Conservation (phyloP, 352 stramenopile genomes). For the Pythium oligandrum region DNA sequence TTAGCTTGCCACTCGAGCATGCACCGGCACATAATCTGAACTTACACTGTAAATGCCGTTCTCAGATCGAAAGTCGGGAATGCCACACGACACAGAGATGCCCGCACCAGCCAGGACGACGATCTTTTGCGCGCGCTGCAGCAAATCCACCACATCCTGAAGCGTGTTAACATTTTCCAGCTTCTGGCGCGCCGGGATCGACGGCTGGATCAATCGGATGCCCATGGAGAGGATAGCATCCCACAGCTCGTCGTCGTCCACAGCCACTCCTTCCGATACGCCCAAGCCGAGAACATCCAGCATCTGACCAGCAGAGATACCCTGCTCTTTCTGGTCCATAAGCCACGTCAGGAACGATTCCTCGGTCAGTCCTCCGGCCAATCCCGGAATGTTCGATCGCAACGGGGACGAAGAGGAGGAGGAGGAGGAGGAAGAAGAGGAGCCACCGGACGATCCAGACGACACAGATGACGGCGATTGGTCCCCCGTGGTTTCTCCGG, state of each 20-base stretch:
- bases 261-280: conserved; percentile 66
- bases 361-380: conserved; percentile 45
- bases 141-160: conserved; percentile 68
- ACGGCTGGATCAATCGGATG: conserved; percentile 69
- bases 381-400: not conserved
- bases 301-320: conserved; percentile 60
- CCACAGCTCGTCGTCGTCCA: conserved; percentile 83
- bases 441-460: not conserved
- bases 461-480: not conserved
- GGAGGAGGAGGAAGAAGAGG: conserved; percentile 9
- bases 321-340: conserved; percentile 65
- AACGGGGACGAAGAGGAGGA: conserved; percentile 1
- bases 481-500: not conserved
- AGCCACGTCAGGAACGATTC: conserved; percentile 82
- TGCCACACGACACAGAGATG: conserved; percentile 96
- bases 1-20: not conserved
- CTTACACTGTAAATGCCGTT: conserved; percentile 89
- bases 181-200: conserved; percentile 34
- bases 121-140: conserved; percentile 83
- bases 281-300: conserved; percentile 72
- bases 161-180: conserved; percentile 37
- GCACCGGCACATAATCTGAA: conserved; percentile 10
- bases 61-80: conserved; percentile 97
- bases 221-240: conserved; percentile 84
- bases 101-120: conserved; percentile 92